Evolutionary conservation across 805 yeast species (phyloP).

Genomic region (Metschnikowia proteae): DNA sequence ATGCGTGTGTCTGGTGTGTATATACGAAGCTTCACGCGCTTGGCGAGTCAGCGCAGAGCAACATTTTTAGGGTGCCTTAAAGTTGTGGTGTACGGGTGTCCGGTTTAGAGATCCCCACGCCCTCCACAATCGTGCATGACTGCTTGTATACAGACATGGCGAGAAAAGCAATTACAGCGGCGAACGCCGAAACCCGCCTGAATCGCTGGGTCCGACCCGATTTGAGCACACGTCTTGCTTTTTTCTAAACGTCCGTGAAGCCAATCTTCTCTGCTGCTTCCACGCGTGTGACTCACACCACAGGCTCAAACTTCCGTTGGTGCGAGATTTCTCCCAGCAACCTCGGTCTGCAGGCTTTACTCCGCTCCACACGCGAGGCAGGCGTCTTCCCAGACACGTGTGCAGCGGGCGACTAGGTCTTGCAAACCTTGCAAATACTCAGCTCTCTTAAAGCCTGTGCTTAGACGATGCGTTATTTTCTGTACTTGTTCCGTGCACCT

Average conservation of each 20-base stretch:
- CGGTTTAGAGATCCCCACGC: neutral
- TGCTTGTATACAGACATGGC: neutral
- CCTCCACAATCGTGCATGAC: neutral
- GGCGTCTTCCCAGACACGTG: neutral
- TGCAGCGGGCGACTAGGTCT: neutral
- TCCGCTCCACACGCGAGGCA: neutral
- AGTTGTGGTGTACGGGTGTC: constrained; percentile 1
- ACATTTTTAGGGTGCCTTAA: no score
- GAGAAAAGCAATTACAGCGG: neutral
- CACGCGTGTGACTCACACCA: neutral
- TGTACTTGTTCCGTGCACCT: neutral
- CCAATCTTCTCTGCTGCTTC: neutral
- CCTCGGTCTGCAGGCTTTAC: neutral
- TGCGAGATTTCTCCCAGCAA: neutral
- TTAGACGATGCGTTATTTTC: neutral
- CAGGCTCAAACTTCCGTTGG: neutral
- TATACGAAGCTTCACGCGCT: no score
- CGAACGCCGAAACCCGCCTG: neutral
- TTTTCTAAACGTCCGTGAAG: neutral
- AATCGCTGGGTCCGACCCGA: no score
- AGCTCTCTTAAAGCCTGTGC: neutral
- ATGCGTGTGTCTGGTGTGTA: neutral
- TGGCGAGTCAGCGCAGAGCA: no score
- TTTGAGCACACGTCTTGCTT: no score
- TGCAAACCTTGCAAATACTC: neutral